Evolutionary conservation across 495 filamentous ascomycete species (phyloP), one percentile per base, ranked within the genome.

Genomic region (Hypoxylon intermedium): DNA sequence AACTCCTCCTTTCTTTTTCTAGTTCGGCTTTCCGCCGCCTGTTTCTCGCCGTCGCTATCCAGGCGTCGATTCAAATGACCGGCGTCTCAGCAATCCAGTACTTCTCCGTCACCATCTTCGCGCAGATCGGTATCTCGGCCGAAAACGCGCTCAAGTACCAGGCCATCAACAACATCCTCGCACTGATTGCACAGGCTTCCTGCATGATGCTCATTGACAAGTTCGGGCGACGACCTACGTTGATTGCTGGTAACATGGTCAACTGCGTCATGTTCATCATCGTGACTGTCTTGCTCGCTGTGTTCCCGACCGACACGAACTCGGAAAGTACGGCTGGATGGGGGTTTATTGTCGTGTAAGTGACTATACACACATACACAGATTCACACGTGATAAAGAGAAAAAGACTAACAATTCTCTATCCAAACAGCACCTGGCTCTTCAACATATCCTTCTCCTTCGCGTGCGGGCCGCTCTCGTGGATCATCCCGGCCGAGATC

Each of bases 41-140:
- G 7, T 85, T 90, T 69, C 77, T 91, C 12, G 86, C 85, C 49
- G 84, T 81, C 63, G 75, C 87, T 0, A 69, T 91, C 13, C 88
- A 90, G 68, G 87, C 85, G 4, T 85, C 83, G 1, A 79, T 84
- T 12, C 88, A 91, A 63, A 87, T 90, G 87, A 90, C 87, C 0
- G 87, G 87, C 56, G 87, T 89, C 2, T 85, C 82, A 3, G 87
- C 87, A 0, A 89, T 90, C 64, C 87, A 90, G 75, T 89, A 91
- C 67, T 90, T 87, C 67, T 85, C 80, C 12, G 83, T 86, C n/a
- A 77, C 65, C 0, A 89, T 90, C 60, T 87, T 85, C 69, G 74
- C 68, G 9, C 83, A 89, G 65, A 89, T 90, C 71, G 88, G 88
- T 9, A 88, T 91, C 60, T 67, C 71, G 5, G 79, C 81, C 23